These are phyloP conservation scores for Penicillium canescens DNA, from an alignment of 495 filamentous ascomycete species.

Conservation along the genomic window DNA sequence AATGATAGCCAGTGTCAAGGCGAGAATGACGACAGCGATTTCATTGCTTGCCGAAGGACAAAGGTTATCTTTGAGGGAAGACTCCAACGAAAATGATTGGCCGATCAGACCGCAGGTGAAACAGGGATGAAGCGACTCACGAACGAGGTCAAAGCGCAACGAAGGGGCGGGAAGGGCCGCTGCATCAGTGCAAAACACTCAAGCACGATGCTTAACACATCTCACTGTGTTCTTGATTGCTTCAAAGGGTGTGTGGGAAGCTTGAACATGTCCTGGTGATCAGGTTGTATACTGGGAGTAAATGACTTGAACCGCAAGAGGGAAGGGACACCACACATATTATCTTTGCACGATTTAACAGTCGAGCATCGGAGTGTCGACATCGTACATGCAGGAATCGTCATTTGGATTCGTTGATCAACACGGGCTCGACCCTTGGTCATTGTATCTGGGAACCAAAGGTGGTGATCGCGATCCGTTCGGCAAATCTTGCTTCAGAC, in stretches of 20 bases:
- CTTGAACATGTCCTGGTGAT: background rate
- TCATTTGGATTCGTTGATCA: background rate
- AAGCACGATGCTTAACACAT: background rate
- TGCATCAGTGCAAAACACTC: background rate
- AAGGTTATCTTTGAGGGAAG: too few relatives aligned
- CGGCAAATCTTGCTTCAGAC: background rate
- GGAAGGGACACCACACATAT: background rate
- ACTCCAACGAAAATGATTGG: background rate
- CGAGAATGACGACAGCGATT: too few relatives aligned
- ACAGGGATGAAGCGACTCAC: background rate
- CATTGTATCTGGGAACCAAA: background rate
- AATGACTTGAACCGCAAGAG: background rate
- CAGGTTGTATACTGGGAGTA: background rate
- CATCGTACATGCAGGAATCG: background rate
- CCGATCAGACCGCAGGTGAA: background rate
- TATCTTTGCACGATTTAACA: background rate
- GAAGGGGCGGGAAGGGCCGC: slow-evolving; percentile 1
- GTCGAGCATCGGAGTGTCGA: background rate
- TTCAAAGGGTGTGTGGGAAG: background rate
- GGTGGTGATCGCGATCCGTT: background rate
- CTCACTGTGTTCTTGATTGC: background rate
- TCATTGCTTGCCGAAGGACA: too few relatives aligned
- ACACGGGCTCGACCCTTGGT: background rate
- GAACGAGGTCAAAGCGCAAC: background rate
- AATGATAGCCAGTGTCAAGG: too few relatives aligned